Conservation (phyloP, 352 stramenopile species). For the Phytophthora gonapodyides region DNA sequence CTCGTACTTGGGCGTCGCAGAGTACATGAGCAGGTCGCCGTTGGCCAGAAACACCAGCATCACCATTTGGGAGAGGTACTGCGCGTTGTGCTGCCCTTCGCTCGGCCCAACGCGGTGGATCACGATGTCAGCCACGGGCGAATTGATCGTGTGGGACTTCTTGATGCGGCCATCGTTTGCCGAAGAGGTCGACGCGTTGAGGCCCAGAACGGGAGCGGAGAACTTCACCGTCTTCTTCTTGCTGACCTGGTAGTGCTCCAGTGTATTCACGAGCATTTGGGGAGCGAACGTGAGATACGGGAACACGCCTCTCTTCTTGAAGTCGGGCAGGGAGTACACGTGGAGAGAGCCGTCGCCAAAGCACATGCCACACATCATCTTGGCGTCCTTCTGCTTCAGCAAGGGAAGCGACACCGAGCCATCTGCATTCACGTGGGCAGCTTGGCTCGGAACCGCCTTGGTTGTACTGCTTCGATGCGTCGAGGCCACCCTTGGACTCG, state of each 20-base stretch:
- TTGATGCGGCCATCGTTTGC: slow-evolving; percentile 82
- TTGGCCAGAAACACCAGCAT: slow-evolving; percentile 86
- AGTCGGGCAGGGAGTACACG: slow-evolving; percentile 83
- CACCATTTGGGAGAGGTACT: slow-evolving; percentile 81
- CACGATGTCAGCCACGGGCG: slow-evolving; percentile 78
- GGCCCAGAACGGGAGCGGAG: slow-evolving; percentile 60
- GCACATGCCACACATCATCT: slow-evolving; percentile 84
- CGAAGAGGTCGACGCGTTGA: slow-evolving; percentile 69
- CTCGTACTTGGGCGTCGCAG: slow-evolving; percentile 55
- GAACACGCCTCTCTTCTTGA: slow-evolving; percentile 80
- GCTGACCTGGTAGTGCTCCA: slow-evolving; percentile 62
- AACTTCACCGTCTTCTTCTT: slow-evolving; percentile 64
- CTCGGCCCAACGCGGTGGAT: slow-evolving; percentile 82
- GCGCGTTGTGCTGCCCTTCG: slow-evolving; percentile 71
- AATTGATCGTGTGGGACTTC: slow-evolving; percentile 83
- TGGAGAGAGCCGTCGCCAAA: slow-evolving; percentile 84
- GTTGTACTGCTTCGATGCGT: slow-evolving; percentile 20
- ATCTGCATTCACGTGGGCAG: slow-evolving; percentile 32
- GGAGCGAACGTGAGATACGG: slow-evolving; percentile 85
- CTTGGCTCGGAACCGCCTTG: slow-evolving; percentile 3
- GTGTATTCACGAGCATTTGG: slow-evolving; percentile 76
- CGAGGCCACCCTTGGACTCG: slow-evolving; percentile 32
- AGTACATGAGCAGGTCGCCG: slow-evolving; percentile 83
- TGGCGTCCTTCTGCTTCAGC: slow-evolving; percentile 52
- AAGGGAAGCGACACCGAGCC: slow-evolving; percentile 60